These are phyloP conservation scores for Russula foetens DNA, from an alignment of 768 basidiomycete genomes.

Conservation along the genomic window DNA sequence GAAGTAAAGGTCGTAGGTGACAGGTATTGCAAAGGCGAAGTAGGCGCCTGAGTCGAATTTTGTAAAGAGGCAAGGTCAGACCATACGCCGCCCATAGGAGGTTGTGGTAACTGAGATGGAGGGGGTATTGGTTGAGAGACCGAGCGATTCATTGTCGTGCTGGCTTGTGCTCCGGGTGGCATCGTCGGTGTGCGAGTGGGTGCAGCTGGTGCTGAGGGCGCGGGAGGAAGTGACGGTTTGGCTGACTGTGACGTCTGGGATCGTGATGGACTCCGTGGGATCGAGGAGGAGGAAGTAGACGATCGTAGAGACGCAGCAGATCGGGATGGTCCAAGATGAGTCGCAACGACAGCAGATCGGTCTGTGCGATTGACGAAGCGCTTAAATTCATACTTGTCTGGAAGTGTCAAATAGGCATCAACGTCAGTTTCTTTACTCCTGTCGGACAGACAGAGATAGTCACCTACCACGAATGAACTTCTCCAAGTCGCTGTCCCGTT, in stretches of 20 bases:
- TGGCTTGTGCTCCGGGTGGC: not conserved
- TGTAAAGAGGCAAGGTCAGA: constrained; percentile 24
- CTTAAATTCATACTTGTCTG: constrained; percentile 77
- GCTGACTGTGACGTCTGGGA: constrained; percentile 21
- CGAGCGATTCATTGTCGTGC: constrained; percentile 23
- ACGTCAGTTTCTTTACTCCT: not conserved
- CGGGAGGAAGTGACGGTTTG: constrained; percentile 11
- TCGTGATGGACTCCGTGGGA: constrained; percentile 3
- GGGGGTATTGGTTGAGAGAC: constrained; percentile 31
- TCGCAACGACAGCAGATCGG: constrained; percentile 23
- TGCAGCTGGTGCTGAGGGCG: not conserved
- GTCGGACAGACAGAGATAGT: not conserved
- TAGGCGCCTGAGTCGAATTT: constrained; percentile 17
- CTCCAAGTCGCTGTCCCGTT: constrained; percentile 86
- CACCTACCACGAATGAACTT: constrained; percentile 77
- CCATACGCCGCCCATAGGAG: constrained; percentile 18
- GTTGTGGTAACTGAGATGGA: constrained; percentile 1
- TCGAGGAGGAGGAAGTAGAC: not conserved
- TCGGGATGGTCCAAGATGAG: constrained; percentile 27
- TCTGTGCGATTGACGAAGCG: constrained; percentile 41
- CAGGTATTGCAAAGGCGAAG: constrained; percentile 23
- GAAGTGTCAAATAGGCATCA: not conserved
- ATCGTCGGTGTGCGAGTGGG: not conserved
- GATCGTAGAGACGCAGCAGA: constrained; percentile 22
- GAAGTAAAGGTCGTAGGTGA: constrained; percentile 17